Base-by-base conservation (phyloP, 1,284 basidiomycete genomes). In the Singerocomus inundabilis region DNA sequence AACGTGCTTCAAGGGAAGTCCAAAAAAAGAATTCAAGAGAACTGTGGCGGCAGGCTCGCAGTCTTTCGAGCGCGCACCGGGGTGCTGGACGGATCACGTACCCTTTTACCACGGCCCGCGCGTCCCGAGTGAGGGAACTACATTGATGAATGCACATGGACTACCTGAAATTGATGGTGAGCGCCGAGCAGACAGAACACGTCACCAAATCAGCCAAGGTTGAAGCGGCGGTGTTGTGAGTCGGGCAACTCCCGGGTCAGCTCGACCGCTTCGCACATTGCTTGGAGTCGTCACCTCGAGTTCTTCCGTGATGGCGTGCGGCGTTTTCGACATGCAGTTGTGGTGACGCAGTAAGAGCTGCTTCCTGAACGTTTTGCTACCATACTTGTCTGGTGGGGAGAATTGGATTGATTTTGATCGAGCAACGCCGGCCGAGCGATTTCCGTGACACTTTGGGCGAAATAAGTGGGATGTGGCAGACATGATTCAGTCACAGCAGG, bases 71-170 rank as follows among this genome's bases (percentile, higher is more conserved):
- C 18, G 33, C 42, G 37, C 26, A 28, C 40, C 31, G 25, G 26
- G 28, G 24, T 42, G 16, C 25, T 7, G 16, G 29, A 29, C 2
- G 13, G 30, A 21, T 37, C 30, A 44, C 36, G 36, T 11, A 16
- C 37, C 32, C 32, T 39, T 59, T 33, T 16, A 26, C 21, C 36
- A 32, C 49, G 45, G 59, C n/a, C 50, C 48, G 52, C 38, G 25
- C 46, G 24, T 35, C 32, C 54, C 56, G 50, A 28, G 45, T 46
- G 49, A 44, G 49, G 59, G 37, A 32, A 34, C 18, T 11, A 25
- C 21, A 44, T 43, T 29, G 26, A 35, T 25, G 21, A 44, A 32
- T 44, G 37, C 38, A 21, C 40, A 39, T 31, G 42, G 32, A 16
- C 35, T 25, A 35, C 30, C 34, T 13, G 18, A 38, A 34, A 37